Base-by-base conservation (phyloP, 331 rosid genomes). In the Quercus tomentella region DNA sequence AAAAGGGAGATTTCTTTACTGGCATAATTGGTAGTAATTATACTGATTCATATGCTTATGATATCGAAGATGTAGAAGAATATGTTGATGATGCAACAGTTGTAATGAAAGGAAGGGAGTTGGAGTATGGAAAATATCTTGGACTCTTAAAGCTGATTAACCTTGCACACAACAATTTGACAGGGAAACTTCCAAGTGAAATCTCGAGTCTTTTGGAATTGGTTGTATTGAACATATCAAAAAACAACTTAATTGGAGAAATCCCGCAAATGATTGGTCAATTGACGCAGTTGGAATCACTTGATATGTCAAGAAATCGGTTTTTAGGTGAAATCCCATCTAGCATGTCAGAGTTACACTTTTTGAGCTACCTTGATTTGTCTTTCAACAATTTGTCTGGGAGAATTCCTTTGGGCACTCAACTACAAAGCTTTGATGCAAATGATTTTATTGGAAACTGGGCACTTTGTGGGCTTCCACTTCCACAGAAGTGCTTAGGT, bases 131-230 rank as follows among this genome's bases (percentile, higher is more conserved):
- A 0, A 58, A 69, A 30, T 73, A 1, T 33, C 65, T 70, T 3
- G 43, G 76, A 43, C 20, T 78, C 4, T 0, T 75, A 41, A 83
- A 66, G 55, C 2, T 10, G 10, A 78, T 87, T 22, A 87, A 81
- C 79, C 84, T 87, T 62, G 79, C 90, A 17, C 5, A 65, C 6
- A 84, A 81, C 66, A 56, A 76, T 2, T 68, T 81, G 26, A 10
- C 2, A 0, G 79, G 88, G 30, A 75, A 56, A 3, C 35, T 74
- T 56, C 78, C 78, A 74, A 21, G 11, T 11, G 55, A 57, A 35
- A 30, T 74, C 57, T 33, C 69, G 4, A 74, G 37, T 7, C 78
- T 74, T 18, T 7, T 12, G 1, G 69, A 22, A 12, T 22, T 74
- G 33, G 57, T 56, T 30, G 69, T 55, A 2, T 56, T 57, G 22